Evolutionary conservation across 176 grass and related monocot species (phyloP).

Genomic region (Carex cristatella): DNA sequence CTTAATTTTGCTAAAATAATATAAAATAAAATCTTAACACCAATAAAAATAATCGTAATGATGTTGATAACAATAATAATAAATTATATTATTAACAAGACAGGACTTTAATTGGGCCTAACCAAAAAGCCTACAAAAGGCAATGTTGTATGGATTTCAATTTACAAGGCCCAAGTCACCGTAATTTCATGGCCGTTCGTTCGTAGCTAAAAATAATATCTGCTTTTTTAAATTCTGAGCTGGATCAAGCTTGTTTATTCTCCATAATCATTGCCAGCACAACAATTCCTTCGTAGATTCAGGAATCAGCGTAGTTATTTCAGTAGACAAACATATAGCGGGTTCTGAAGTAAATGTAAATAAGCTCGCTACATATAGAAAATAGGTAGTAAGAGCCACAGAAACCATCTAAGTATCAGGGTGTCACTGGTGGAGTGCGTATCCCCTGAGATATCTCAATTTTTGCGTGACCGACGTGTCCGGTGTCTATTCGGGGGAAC

Average conservation of each 20-base stretch:
- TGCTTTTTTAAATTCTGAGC: neutral
- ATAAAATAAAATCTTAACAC: too few relatives aligned
- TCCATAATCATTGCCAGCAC: neutral
- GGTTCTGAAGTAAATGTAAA: neutral
- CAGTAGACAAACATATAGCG: neutral
- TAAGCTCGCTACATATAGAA: neutral
- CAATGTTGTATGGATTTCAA: neutral
- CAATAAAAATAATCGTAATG: too few relatives aligned
- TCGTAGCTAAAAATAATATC: conserved; percentile 2
- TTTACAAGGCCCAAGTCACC: neutral
- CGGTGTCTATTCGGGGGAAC: too few relatives aligned
- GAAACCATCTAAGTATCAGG: too few relatives aligned
- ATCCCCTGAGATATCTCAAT: too few relatives aligned
- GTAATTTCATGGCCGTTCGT: neutral
- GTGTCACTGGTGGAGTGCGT: too few relatives aligned
- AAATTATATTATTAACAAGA: neutral
- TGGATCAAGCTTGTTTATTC: conserved; percentile 9
- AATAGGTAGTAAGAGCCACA: too few relatives aligned
- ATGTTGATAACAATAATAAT: neutral
- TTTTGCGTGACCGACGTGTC: too few relatives aligned
- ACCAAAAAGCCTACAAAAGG: neutral
- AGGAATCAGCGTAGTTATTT: neutral
- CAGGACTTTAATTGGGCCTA: neutral
- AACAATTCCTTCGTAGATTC: neutral
- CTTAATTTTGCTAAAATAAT: too few relatives aligned